These are phyloP conservation scores for Prunus persica DNA, from an alignment of 306 rosid species.

Conservation along the genomic window DNA sequence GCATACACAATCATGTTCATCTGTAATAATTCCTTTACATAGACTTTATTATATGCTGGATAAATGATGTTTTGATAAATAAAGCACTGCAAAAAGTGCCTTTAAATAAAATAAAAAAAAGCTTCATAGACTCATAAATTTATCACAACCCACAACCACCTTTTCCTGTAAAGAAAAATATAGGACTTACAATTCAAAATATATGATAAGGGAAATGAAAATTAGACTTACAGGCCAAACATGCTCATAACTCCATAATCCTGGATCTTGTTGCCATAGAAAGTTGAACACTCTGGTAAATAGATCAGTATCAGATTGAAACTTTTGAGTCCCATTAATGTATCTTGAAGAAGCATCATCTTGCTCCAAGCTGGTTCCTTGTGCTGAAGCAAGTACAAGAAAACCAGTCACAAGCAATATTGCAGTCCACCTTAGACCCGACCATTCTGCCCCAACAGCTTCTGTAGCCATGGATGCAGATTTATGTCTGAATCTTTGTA, in stretches of 20 bases:
- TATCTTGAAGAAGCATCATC: constrained; percentile 15
- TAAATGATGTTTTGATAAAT: too few species aligned
- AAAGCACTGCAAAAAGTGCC: too few species aligned
- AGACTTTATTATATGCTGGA: too few species aligned
- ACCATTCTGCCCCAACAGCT: constrained; percentile 22
- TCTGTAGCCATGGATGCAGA: too few species aligned
- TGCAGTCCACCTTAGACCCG: constrained; percentile 25
- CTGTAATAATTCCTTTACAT: too few species aligned
- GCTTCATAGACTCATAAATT: too few species aligned
- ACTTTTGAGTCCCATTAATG: constrained; percentile 2
- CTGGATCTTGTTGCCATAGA: constrained; percentile 37
- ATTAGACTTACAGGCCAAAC: constrained; percentile 67
- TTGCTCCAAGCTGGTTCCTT: constrained; percentile 20
- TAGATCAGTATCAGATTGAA: neutral
- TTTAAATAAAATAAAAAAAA: too few species aligned
- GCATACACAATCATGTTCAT: too few species aligned
- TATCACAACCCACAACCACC: too few species aligned
- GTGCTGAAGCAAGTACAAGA: constrained; percentile 40
- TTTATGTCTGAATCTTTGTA: too few species aligned
- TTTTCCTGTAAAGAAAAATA: neutral
- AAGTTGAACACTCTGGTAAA: constrained; percentile 27
- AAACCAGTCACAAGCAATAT: constrained; percentile 16
- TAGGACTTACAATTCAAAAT: constrained; percentile 10
- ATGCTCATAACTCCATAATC: constrained; percentile 39
- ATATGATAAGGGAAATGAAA: neutral